Evolutionary conservation across 78 protist species (phyloP).

Genomic region (Polysphondylium violaceum): DNA sequence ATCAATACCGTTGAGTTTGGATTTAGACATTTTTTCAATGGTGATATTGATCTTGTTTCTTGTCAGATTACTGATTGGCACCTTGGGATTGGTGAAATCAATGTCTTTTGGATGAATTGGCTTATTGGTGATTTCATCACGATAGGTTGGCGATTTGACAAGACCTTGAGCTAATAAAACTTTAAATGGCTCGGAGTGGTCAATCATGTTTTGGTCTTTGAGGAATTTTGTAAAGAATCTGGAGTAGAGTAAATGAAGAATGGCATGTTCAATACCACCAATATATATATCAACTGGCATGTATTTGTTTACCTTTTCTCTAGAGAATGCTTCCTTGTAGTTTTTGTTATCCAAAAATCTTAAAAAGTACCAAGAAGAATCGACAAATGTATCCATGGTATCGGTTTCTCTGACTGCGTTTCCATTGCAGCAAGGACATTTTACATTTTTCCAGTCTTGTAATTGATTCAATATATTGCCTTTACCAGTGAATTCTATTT

Average conservation of each 20-base stretch:
- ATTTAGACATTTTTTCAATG: constrained; percentile 91
- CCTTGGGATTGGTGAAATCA: neutral
- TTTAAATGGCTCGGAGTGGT: constrained; percentile 85
- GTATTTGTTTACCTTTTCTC: constrained; percentile 12
- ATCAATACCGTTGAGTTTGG: constrained; percentile 93
- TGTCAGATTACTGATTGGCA: constrained; percentile 20
- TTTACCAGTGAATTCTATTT: constrained; percentile 59
- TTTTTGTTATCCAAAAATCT: constrained; percentile 84
- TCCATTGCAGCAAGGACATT: constrained; percentile 81
- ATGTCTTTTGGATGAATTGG: constrained; percentile 50
- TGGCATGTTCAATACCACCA: constrained; percentile 97
- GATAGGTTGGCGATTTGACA: constrained; percentile 62
- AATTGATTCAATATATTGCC: constrained; percentile 61
- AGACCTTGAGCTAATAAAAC: constrained; percentile 83
- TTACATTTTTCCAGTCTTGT: constrained; percentile 56
- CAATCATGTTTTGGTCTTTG: constrained; percentile 27
- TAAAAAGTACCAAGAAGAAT: constrained; percentile 92
- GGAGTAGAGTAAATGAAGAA: constrained; percentile 94
- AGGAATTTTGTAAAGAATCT: constrained; percentile 91
- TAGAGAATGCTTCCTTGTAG: neutral
- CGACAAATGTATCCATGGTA: constrained; percentile 97
- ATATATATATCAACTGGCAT: constrained; percentile 94
- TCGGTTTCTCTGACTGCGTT: constrained; percentile 90
- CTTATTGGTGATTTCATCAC: constrained; percentile 38
- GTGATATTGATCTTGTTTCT: constrained; percentile 21